These are phyloP conservation scores for Hymenoscyphus albidus DNA, from an alignment of 2,329 filamentous ascomycete genomes.

Conservation along the genomic window DNA sequence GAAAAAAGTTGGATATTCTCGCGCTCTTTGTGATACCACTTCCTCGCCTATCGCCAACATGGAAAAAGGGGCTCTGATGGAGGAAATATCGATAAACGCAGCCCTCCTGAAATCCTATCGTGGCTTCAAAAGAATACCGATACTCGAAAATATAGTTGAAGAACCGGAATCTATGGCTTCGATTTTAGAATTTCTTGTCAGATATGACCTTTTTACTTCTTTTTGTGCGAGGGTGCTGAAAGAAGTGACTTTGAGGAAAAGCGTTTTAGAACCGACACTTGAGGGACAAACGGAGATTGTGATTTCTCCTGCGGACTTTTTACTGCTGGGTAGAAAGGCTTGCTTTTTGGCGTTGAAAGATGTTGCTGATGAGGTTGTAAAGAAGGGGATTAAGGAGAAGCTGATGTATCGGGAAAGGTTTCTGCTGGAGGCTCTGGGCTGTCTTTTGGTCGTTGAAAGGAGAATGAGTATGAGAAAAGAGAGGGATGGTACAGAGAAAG, in stretches of 20 bases:
- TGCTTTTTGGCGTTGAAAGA: background rate
- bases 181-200: conserved; percentile 24
- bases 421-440: conserved; percentile 14
- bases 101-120: background rate
- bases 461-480: background rate
- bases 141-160: conserved; percentile 14
- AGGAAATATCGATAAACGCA: conserved; percentile 25
- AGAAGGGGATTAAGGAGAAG: conserved; percentile 4
- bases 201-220: conserved; percentile 28
- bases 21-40: conserved; percentile 30
- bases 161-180: conserved; percentile 21
- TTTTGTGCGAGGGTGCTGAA: conserved; percentile 23
- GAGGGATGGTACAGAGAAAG: background rate
- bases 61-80: conserved; percentile 18
- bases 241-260: conserved; percentile 3
- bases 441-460: conserved; percentile 4
- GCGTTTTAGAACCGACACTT: background rate
- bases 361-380: conserved; percentile 1
- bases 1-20: conserved; percentile 44
- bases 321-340: background rate
- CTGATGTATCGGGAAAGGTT: conserved; percentile 11
- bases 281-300: background rate
- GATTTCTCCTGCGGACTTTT: background rate
- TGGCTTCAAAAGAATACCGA: background rate
- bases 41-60: conserved; percentile 4